phyloP scores from a whole-genome alignment of 805 yeast species.

The Candida loeiensis region DNA sequence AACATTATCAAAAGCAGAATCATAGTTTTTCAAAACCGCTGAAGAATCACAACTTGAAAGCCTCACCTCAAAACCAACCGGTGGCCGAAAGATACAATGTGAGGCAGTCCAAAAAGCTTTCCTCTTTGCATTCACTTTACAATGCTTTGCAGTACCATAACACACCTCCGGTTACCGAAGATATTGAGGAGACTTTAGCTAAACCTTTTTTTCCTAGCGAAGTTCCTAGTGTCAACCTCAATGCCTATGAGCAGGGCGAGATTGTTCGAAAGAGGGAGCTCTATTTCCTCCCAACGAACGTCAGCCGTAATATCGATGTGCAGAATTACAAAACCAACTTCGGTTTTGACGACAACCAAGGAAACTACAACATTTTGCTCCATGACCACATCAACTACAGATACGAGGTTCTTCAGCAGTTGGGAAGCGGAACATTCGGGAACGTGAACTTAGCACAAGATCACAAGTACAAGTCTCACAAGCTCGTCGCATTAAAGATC shows the following conservation, averaged over 20 bases:
- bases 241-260: slow-evolving; percentile 60
- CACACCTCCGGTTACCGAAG: not conserved
- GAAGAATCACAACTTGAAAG: too few relatives aligned
- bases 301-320: slow-evolving; percentile 29
- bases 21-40: not conserved
- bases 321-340: slow-evolving; percentile 46
- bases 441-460: slow-evolving; percentile 68
- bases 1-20: not conserved
- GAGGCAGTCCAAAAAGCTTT: too few relatives aligned
- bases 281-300: slow-evolving; percentile 46
- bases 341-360: slow-evolving; percentile 69
- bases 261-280: slow-evolving; percentile 46
- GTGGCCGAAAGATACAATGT: too few relatives aligned
- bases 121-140: not conserved
- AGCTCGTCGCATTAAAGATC: slow-evolving; percentile 68
- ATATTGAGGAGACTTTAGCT: not conserved
- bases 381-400: slow-evolving; percentile 78
- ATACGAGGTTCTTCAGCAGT: slow-evolving; percentile 53
- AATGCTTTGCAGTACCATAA: not conserved
- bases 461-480: slow-evolving; percentile 46
- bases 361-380: slow-evolving; percentile 51
- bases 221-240: slow-evolving; percentile 24
- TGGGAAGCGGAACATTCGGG: slow-evolving; percentile 85
- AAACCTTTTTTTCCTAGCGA: slow-evolving; percentile 3
- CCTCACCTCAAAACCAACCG: too few relatives aligned